Evolutionary conservation across 1,284 basidiomycete genomes (phyloP), one percentile per base, ranked within the genome.

Genomic region (Ustilago cynodontis): DNA sequence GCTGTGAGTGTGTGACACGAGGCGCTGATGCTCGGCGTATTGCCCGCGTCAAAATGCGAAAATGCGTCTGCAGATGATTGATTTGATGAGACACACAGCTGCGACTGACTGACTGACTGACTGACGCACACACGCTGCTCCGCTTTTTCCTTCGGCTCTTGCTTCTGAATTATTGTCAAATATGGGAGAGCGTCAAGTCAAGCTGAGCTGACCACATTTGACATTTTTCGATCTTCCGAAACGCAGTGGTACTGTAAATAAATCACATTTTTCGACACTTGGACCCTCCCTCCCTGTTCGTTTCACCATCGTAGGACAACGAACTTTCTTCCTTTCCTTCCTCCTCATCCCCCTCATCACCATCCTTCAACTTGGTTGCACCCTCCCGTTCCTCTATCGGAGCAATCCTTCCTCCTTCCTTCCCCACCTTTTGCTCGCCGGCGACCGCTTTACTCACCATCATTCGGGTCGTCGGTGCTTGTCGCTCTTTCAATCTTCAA

Each of bases 381-480:
- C 37, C 18, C 37, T 39, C 37, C 6, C n/a, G 37, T 39, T 43
- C 29, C 39, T 41, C 28, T 59, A 33, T 20, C 54, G 55, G 37
- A 54, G 29, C 31, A 20, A 35, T 45, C 24, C 22, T 9, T n/a
- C 16, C 16, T 49, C 16, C 10, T 28, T 49, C 24, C 24, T 50
- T 31, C 33, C 47, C 20, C 26, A 5, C 22, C 22, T 8, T 18
- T 24, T 31, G 29, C 52, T 29, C 53, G 49, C 65, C 65, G 65
- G 50, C 65, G 65, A 54, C 65, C 65, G 55, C 45, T n/a, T 58
- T 8, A 10, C 47, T 53, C 49, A 50, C 18, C 49, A 53, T 70
- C 57, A 41, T 37, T 60, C 61, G 57, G 67, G 61, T 70, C 57
- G 67, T 70, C 67, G 67, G 67, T 64, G 51, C 53, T 50, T 39